Evolutionary conservation across 345 rosid species (phyloP), one percentile per base, ranked within the genome.

Genomic region (Brassica nigra): DNA sequence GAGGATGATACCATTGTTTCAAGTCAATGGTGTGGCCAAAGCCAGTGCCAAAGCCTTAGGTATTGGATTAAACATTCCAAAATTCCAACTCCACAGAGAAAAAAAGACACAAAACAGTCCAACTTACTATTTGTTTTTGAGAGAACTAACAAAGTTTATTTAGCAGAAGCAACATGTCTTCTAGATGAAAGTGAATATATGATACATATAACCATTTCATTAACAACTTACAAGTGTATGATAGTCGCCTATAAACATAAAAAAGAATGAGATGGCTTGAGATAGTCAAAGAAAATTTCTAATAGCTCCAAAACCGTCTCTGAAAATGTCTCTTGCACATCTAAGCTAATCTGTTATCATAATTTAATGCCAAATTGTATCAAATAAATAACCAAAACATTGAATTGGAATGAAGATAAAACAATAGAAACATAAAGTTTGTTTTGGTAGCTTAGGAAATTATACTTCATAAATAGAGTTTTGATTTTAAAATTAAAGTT

Each of bases 121-220:
- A 55, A 78, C 5, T 62, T 59, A 69, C 15, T 74, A 63, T 70
- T 52, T 4, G 61, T 61, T 62, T 8, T 74, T 16, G 8, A 36
- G 28, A 69, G 61, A 36, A 62, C 2, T 68, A 62, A 68, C 72
- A 75, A 36, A 54, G 33, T 68, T 18, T 80, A 70, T 64, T 55
- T 70, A 39, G 78, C 14, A 34, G 75, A 79, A 79, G 78, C 71
- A 80, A 75, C 76, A 33, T 16, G 20, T 75, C 83, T 80, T 80
- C 83, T 80, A 80, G 83, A 80, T 76, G 80, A 80, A 64, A 73
- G 62, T 79, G 82, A 79, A 67, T 79, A 71, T 75, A 70, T 74
- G 36, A 69, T 80, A 69, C 36, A 80, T 74, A 62, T 69, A 69
- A 54, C 71, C 10, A 54, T 55, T 70, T 63, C 57, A 75, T 70